Evolutionary conservation across 2,329 filamentous ascomycete species (phyloP), one percentile per base, ranked within the genome.

Genomic region (Cordyceps fumosorosea): DNA sequence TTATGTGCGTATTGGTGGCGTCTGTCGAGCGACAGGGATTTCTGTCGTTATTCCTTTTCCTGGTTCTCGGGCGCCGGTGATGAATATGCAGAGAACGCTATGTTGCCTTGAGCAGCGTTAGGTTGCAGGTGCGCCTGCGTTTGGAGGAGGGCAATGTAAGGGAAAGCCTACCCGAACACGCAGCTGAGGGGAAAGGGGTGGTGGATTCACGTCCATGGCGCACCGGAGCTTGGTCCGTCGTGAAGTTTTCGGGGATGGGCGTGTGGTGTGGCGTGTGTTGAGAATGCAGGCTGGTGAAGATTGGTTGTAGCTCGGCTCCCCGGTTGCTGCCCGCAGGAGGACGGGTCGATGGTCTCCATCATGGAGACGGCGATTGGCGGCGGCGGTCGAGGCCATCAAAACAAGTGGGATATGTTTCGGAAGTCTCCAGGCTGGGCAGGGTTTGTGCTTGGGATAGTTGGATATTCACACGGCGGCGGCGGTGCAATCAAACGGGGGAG

Each of bases 71-170:
- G 16, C 51, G 51, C 51, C 37, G 26, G 34, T 50, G 12, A 37
- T 50, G 44, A 57, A 48, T 37, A 24, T 57, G 55, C 29, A 37
- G 20, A 44, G 44, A 48, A 16, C n/a, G 45, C 48, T 50, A 16
- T 47, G 40, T 56, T 12, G 54, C 18, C 26, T 47, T 56, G 40
- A 4, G 34, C 24, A 56, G 53, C 42, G 55, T 57, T 32, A 45
- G 22, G 47, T 59, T 59, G 56, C 56, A 59, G 51, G 20, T 59
- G 45, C 56, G 56, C 44, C 26, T 57, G 44, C 55, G 44, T 57
- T 29, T 57, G 55, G 20, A 47, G 50, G 12, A 18, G 12, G 20
- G 44, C 44, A 58, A 32, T 22, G 32, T 32, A 14, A 22, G n/a
- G 11, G 44, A n/a, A 16, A 44, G n/a, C 16, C 10, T 37, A 44